Evolutionary conservation across 305 asterid genomes (phyloP).

Genomic region (Rubia peregrina): DNA sequence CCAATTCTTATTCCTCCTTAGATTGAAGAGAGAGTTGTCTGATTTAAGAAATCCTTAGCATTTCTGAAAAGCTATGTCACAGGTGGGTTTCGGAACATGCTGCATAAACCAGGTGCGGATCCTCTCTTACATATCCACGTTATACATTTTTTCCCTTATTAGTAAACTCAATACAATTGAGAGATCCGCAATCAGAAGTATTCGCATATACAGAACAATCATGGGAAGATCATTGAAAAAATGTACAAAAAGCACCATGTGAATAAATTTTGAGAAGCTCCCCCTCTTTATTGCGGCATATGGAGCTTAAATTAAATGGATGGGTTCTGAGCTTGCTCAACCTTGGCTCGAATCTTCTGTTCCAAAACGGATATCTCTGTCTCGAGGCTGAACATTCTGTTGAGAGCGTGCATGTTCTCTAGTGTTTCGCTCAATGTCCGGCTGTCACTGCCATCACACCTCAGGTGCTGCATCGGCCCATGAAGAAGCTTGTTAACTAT

Average conservation of each 20-base stretch:
- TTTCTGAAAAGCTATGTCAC: too few species aligned
- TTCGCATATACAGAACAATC: conserved; percentile 16
- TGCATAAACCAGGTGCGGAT: too few species aligned
- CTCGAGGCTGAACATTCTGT: conserved; percentile 87
- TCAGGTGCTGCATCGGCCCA: conserved; percentile 94
- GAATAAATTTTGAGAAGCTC: conserved; percentile 26
- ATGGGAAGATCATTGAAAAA: conserved; percentile 24
- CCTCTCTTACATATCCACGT: neutral
- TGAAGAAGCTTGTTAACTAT: conserved; percentile 89
- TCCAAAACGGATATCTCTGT: conserved; percentile 85
- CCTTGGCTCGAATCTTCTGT: conserved; percentile 88
- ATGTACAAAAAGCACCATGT: conserved; percentile 26
- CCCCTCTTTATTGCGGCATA: conserved; percentile 37
- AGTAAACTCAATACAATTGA: conserved; percentile 16
- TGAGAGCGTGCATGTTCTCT: conserved; percentile 96
- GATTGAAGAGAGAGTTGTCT: too few species aligned
- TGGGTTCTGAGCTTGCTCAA: conserved; percentile 69
- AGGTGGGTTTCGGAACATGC: too few species aligned
- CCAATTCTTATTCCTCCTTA: too few species aligned
- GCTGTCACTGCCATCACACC: conserved; percentile 95
- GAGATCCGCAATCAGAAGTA: conserved; percentile 22
- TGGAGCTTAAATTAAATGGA: conserved; percentile 16
- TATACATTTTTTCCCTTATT: conserved; percentile 24
- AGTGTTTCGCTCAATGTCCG: conserved; percentile 84
- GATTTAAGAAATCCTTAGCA: too few species aligned